Conservation (phyloP, 78 protist genomes). For the slime mould (Dictyostelium discoideum) region dicty_2.7 NC_007089.4:5787001-5787500, state of each 20-base stretch:
- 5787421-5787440: background rate
- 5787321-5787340: conserved; percentile 15
- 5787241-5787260: background rate
- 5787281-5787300: conserved; percentile 34
- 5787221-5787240: conserved; percentile 7
- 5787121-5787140: background rate
- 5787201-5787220: background rate
- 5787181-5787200: conserved; percentile 29
- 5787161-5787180: background rate
- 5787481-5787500: conserved; percentile 33
- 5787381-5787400: conserved; percentile 20
- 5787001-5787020: conserved; percentile 54
- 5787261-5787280: conserved; percentile 15
- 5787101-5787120: background rate
- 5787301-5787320: conserved; percentile 29
- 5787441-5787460: background rate
- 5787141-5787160: background rate
- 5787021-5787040: conserved; percentile 26
- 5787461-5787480: background rate
- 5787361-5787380: conserved; percentile 15
- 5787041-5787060: conserved; percentile 28
- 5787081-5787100: background rate
- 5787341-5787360: conserved; percentile 28
- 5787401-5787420: background rate
- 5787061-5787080: conserved; percentile 19